These are phyloP conservation scores for Syzygium grande DNA, from an alignment of 345 rosid species.

Conservation along the genomic window DNA sequence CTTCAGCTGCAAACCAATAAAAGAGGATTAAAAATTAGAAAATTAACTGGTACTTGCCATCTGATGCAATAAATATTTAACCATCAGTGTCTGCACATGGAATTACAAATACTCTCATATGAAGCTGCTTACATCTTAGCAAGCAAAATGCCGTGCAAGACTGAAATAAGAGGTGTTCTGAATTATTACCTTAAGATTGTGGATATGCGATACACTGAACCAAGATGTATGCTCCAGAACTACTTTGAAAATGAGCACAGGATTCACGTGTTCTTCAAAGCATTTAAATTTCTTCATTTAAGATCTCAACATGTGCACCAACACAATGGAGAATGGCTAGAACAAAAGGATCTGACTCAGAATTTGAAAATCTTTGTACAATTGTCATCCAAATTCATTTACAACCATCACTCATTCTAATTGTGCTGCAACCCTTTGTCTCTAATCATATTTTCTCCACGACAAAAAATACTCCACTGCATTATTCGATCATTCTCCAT, in stretches of 20 bases:
- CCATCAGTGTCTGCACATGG: not conserved
- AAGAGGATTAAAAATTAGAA: not conserved
- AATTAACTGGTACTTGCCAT: not conserved
- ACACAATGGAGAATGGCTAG: not conserved
- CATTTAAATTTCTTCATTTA: not conserved
- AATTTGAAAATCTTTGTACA: not conserved
- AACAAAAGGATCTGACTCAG: not conserved
- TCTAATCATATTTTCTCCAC: not conserved
- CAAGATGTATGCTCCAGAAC: not conserved
- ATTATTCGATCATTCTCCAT: not conserved
- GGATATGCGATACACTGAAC: not conserved
- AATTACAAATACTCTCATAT: not conserved
- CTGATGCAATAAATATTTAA: not conserved
- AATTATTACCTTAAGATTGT: not conserved
- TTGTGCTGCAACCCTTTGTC: not conserved
- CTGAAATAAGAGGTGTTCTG: not conserved
- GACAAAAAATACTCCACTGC: not conserved
- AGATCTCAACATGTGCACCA: not conserved
- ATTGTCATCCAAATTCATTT: not conserved
- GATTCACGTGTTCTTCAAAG: not conserved
- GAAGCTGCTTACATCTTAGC: not conserved
- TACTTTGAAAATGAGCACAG: not conserved
- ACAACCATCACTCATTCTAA: not conserved
- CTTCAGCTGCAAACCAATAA: slow-evolving; percentile 59
- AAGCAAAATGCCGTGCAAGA: not conserved